These are phyloP conservation scores for Aureobasidium sp. DNA, from an alignment of 2,329 filamentous ascomycete genomes.

Conservation along the genomic window DNA sequence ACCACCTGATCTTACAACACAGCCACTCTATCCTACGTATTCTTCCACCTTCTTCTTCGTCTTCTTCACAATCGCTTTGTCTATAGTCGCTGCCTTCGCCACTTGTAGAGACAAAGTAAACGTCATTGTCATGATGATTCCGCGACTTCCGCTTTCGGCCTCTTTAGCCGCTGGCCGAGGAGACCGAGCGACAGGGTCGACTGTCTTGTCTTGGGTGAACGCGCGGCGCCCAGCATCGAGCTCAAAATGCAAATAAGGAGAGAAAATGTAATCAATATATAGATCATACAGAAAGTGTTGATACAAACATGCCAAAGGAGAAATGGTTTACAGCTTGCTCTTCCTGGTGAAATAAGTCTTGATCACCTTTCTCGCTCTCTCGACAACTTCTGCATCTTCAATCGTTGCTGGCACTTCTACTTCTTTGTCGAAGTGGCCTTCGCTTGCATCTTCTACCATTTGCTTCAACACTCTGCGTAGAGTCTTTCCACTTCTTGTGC, in stretches of 20 bases:
- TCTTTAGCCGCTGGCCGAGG: not conserved
- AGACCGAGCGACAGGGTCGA: not conserved
- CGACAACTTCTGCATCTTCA: constrained; percentile 69
- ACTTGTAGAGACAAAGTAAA: not conserved
- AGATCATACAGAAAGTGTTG: not conserved
- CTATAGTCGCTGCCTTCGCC: not conserved
- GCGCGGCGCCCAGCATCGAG: not conserved
- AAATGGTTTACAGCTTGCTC: constrained; percentile 24
- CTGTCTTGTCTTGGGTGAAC: not conserved
- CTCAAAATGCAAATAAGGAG: not conserved
- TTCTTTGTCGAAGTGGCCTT: constrained; percentile 63
- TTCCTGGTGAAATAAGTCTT: constrained; percentile 62
- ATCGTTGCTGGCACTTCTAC: constrained; percentile 77
- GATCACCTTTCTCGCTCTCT: constrained; percentile 63
- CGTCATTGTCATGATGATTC: not conserved
- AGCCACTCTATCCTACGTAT: not conserved
- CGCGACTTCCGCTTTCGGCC: not conserved
- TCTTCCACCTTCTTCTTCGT: not conserved
- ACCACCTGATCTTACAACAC: not conserved
- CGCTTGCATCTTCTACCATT: constrained; percentile 72
- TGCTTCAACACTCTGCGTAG: constrained; percentile 73
- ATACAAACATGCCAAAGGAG: not conserved
- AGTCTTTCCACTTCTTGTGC: constrained; percentile 89
- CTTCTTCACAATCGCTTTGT: not conserved
- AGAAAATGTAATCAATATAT: not conserved